Percentiles rank a stretch among this genome's conserved stretches.
Evolutionary conservation across 2,329 filamentous ascomycete species (phyloP).

Genomic region (Fusarium globosum): DNA sequence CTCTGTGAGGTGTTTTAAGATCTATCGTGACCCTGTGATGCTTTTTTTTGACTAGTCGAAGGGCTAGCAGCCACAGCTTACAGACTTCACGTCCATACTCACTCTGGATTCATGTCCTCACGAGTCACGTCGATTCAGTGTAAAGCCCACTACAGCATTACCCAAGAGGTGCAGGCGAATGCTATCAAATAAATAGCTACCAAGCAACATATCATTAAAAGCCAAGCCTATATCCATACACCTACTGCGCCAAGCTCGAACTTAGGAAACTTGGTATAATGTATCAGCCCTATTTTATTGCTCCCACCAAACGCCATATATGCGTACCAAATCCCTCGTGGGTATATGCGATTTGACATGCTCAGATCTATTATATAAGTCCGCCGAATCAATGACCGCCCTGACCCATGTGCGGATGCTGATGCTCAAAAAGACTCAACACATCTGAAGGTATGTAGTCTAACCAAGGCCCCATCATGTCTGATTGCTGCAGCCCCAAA

Average conservation of each 20-base stretch:
- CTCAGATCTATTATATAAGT: background rate
- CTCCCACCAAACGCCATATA: conserved; percentile 25
- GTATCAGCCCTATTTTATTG: conserved; percentile 23
- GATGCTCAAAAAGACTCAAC: conserved; percentile 63
- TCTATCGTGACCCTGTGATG: background rate
- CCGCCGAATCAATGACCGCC: conserved; percentile 26
- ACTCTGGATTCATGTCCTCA: background rate
- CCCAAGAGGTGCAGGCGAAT: background rate
- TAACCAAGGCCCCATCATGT: conserved; percentile 77
- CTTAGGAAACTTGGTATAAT: conserved; percentile 21
- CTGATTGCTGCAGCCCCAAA: conserved; percentile 66
- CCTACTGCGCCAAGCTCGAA: conserved; percentile 26
- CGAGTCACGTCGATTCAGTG: background rate
- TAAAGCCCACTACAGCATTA: background rate
- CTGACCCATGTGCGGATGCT: conserved; percentile 44
- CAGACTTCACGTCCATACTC: background rate
- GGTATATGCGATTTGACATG: background rate
- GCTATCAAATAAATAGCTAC: background rate
- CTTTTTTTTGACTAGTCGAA: too few species aligned
- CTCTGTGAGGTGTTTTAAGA: background rate
- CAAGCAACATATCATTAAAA: conserved; percentile 6
- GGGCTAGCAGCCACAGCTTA: too few species aligned
- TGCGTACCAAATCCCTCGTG: background rate
- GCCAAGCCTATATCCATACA: background rate
- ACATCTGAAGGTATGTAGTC: conserved; percentile 78